Evolutionary conservation across 768 basidiomycete species (phyloP).

Genomic region (Amanita jacksonii): DNA sequence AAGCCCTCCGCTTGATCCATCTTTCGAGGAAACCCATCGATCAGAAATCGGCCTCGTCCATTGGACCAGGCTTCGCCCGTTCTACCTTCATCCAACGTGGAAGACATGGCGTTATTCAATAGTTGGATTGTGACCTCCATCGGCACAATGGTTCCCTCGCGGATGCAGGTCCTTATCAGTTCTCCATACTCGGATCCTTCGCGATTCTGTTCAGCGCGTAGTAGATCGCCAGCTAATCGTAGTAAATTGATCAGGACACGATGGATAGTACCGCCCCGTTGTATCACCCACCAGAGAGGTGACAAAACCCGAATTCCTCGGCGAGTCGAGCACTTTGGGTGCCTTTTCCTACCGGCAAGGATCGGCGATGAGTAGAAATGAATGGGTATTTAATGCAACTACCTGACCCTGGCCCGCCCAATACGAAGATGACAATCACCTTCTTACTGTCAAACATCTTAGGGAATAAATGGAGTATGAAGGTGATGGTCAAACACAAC

Average conservation of each 20-base stretch:
- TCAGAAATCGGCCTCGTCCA: conserved; percentile 78
- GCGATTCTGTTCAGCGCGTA: conserved; percentile 88
- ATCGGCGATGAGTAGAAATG: neutral
- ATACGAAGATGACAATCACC: conserved; percentile 87
- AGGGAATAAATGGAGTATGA: too few relatives aligned
- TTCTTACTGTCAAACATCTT: conserved; percentile 62
- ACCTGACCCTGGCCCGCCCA: conserved; percentile 97
- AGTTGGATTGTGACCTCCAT: conserved; percentile 96
- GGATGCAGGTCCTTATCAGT: conserved; percentile 82
- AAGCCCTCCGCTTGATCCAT: conserved; percentile 97
- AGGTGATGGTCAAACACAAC: too few relatives aligned
- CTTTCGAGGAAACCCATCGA: conserved; percentile 97
- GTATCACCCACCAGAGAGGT: conserved; percentile 69
- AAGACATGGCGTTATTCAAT: conserved; percentile 84
- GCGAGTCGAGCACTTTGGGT: conserved; percentile 89
- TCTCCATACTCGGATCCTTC: conserved; percentile 75
- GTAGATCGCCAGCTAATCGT: conserved; percentile 82
- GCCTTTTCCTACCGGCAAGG: conserved; percentile 98
- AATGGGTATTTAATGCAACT: conserved; percentile 10
- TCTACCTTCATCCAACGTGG: conserved; percentile 36
- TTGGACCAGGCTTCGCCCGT: conserved; percentile 51
- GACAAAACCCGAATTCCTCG: conserved; percentile 76
- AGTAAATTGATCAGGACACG: neutral
- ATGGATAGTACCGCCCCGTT: neutral
- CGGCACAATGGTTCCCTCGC: conserved; percentile 89